Conservation (phyloP, 768 basidiomycete genomes). For the Termitomyces sp. region DNA sequence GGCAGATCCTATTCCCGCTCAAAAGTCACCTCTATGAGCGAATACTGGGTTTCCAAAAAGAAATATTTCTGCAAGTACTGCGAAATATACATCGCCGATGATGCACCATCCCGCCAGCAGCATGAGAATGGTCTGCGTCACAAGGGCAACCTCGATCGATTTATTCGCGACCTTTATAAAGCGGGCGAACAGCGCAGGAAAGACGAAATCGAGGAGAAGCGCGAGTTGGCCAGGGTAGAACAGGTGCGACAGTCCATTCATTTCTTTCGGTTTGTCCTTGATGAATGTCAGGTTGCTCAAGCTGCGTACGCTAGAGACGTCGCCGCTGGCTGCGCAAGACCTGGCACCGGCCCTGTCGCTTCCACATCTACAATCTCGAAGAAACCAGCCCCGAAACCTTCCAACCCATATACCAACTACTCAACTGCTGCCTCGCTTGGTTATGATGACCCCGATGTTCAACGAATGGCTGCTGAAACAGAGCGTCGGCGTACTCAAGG, state of each 20-base stretch:
- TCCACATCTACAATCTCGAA: slow-evolving; percentile 28
- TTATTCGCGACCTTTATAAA: slow-evolving; percentile 91
- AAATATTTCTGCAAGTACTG: slow-evolving; percentile 97
- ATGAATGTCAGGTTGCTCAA: slow-evolving; percentile 57
- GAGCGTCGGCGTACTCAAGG: slow-evolving; percentile 62
- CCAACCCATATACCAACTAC: slow-evolving; percentile 78
- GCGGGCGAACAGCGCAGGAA: slow-evolving; percentile 83
- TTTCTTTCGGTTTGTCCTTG: not conserved
- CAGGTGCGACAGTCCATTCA: slow-evolving; percentile 40
- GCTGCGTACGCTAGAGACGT: slow-evolving; percentile 78
- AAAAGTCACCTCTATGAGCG: slow-evolving; percentile 53
- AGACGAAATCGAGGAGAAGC: slow-evolving; percentile 78
- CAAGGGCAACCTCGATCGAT: slow-evolving; percentile 91
- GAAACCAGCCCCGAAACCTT: slow-evolving; percentile 45
- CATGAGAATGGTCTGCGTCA: slow-evolving; percentile 94
- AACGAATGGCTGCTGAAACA: slow-evolving; percentile 53
- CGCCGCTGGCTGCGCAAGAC: slow-evolving; percentile 57
- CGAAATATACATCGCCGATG: slow-evolving; percentile 94
- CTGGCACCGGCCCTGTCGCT: slow-evolving; percentile 24
- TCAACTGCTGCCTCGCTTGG: slow-evolving; percentile 85
- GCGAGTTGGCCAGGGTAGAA: slow-evolving; percentile 85
- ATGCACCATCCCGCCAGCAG: slow-evolving; percentile 84
- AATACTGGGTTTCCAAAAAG: slow-evolving; percentile 92
- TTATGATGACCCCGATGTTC: slow-evolving; percentile 71
- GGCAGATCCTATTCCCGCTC: not conserved